These are phyloP conservation scores for Vickermania spadyakhi DNA, from an alignment of 208 protist species.

Conservation along the genomic window DNA sequence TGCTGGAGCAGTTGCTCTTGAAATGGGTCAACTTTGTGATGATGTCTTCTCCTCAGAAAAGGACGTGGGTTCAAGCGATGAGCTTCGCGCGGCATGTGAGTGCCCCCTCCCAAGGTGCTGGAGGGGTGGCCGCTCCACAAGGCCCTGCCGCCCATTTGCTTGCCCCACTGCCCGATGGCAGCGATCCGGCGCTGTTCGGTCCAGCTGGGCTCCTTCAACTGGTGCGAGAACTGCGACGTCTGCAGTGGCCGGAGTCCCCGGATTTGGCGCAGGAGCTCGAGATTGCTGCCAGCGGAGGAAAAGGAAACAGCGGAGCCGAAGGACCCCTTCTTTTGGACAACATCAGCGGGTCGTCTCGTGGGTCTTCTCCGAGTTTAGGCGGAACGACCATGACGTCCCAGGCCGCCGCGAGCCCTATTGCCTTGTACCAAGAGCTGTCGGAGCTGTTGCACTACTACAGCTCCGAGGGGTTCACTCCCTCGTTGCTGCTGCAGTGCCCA, in stretches of 20 bases:
- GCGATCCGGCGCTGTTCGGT: slow-evolving; percentile 21
- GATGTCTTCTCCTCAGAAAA: slow-evolving; percentile 4
- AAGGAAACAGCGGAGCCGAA: not conserved
- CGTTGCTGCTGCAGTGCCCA: slow-evolving; percentile 48
- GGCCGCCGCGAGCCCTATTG: not conserved
- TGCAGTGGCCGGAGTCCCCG: slow-evolving; percentile 9
- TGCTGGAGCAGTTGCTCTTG: slow-evolving; percentile 46
- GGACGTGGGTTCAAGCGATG: slow-evolving; percentile 13
- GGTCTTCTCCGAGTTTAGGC: not conserved
- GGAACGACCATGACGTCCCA: not conserved
- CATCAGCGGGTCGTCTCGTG: not conserved
- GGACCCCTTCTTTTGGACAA: not conserved
- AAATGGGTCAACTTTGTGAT: slow-evolving; percentile 72
- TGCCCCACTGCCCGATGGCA: slow-evolving; percentile 3
- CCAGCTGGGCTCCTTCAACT: slow-evolving; percentile 22
- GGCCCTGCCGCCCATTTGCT: not conserved
- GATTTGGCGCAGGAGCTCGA: slow-evolving; percentile 7
- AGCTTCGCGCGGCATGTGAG: not conserved
- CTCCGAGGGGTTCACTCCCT: slow-evolving; percentile 50
- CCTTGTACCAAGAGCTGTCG: slow-evolving; percentile 31
- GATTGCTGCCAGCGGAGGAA: not conserved
- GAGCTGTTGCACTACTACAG: slow-evolving; percentile 36
- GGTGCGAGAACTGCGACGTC: slow-evolving; percentile 41
- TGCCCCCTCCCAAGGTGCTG: not conserved
- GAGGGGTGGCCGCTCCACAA: slow-evolving; percentile 2